Evolutionary conservation across 805 yeast species (phyloP).

Genomic region (Candida germanica): DNA sequence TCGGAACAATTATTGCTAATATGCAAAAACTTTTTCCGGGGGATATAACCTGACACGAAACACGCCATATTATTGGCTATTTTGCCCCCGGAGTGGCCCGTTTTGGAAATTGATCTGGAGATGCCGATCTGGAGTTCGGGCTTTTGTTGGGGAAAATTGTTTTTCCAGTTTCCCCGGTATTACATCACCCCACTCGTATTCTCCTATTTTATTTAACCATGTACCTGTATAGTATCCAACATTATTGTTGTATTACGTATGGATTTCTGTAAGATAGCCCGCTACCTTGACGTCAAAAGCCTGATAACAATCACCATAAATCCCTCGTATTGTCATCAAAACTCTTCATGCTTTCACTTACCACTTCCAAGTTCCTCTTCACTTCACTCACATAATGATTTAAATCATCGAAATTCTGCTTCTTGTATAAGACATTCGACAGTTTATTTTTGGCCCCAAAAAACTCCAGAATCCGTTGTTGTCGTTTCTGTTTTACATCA

Average conservation of each 20-base stretch:
- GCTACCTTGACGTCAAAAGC: no score
- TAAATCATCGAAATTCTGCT: slow-evolving; percentile 51
- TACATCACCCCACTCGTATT: no score
- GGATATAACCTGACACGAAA: background rate
- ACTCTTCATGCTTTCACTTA: slow-evolving; percentile 48
- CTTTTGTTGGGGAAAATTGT: no score
- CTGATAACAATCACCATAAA: slow-evolving; percentile 38
- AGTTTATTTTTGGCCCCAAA: slow-evolving; percentile 18
- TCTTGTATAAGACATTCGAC: slow-evolving; percentile 35
- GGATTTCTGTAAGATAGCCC: no score
- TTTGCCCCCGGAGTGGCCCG: no score
- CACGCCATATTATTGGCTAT: no score
- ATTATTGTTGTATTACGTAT: no score
- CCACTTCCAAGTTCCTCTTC: slow-evolving; percentile 45
- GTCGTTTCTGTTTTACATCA: slow-evolving; percentile 19
- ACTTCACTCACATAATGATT: slow-evolving; percentile 49
- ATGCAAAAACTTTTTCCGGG: background rate
- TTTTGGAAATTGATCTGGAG: no score
- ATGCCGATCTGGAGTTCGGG: no score
- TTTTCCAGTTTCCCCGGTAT: no score
- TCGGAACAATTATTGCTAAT: background rate
- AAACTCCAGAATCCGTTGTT: slow-evolving; percentile 22
- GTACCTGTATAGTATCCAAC: no score
- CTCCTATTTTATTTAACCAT: no score
- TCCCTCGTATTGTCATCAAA: slow-evolving; percentile 45